phyloP scores from a whole-genome alignment of 306 rosid species.

The Sindora glabra region DNA sequence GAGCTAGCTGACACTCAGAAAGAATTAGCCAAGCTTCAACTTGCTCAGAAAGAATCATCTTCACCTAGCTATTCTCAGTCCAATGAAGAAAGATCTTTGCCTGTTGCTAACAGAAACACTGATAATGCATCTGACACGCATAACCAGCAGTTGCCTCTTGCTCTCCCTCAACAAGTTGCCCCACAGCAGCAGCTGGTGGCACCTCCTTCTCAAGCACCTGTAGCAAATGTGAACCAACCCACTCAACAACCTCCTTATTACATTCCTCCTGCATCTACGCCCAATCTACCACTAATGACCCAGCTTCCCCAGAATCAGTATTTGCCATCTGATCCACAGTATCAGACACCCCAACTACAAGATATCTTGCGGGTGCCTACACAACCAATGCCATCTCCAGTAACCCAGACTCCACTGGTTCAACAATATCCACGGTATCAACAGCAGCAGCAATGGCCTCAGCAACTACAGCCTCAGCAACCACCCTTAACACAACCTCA shows the following conservation, averaged over 20 bases:
- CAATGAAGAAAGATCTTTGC: slow-evolving; percentile 69
- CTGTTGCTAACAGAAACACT: slow-evolving; percentile 46
- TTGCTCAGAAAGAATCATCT: slow-evolving; percentile 74
- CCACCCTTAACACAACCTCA: slow-evolving; percentile 63
- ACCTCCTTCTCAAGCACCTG: slow-evolving; percentile 45
- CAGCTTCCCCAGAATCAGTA: slow-evolving; percentile 68
- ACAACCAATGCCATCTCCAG: slow-evolving; percentile 46
- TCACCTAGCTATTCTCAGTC: slow-evolving; percentile 60
- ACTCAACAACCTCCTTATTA: slow-evolving; percentile 70
- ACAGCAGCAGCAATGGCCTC: slow-evolving; percentile 52
- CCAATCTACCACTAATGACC: slow-evolving; percentile 39
- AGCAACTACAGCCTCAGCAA: too few species aligned
- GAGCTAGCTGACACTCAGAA: slow-evolving; percentile 93
- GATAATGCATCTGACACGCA: slow-evolving; percentile 56
- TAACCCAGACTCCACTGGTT: slow-evolving; percentile 45
- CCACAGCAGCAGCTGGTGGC: slow-evolving; percentile 53
- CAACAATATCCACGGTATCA: slow-evolving; percentile 77
- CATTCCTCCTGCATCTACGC: slow-evolving; percentile 45
- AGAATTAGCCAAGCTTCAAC: slow-evolving; percentile 93
- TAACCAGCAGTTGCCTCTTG: slow-evolving; percentile 90
- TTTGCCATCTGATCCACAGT: slow-evolving; percentile 63
- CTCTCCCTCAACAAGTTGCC: slow-evolving; percentile 67
- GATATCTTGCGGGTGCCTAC: slow-evolving; percentile 40
- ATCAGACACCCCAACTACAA: slow-evolving; percentile 41
- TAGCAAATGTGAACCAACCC: slow-evolving; percentile 46